phyloP scores from a whole-genome alignment of 202 grass and related monocot species.

The Brachypodium distachyon region DNA sequence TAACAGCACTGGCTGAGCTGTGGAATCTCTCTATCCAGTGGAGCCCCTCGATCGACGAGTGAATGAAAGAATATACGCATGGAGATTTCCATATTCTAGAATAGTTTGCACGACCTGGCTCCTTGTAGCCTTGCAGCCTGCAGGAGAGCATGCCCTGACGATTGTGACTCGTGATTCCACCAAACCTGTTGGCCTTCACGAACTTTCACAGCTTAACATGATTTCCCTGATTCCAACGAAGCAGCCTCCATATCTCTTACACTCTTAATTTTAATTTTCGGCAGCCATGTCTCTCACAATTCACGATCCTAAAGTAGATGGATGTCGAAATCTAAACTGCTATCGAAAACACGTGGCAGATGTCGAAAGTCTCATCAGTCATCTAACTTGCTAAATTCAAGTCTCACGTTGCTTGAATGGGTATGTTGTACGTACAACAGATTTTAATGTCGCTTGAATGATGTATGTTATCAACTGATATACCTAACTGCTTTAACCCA shows the following conservation, averaged over 20 bases:
- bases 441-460: too few species aligned
- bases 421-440: too few species aligned
- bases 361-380: too few species aligned
- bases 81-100: neutral
- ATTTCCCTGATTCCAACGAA: neutral
- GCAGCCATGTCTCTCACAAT: neutral
- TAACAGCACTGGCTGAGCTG: neutral
- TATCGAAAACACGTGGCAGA: too few species aligned
- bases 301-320: neutral
- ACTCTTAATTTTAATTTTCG: neutral
- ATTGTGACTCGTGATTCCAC: too few species aligned
- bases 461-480: too few species aligned
- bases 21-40: neutral
- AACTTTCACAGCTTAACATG: neutral
- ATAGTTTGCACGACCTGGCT: neutral
- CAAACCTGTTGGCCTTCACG: too few species aligned
- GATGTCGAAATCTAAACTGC: too few species aligned
- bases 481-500: too few species aligned
- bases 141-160: too few species aligned
- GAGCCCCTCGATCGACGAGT: neutral
- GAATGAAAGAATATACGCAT: neutral
- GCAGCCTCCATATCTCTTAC: neutral
- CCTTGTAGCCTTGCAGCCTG: neutral
- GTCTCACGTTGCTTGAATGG: too few species aligned
- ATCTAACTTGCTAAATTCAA: too few species aligned